Evolutionary conservation across 129 eudicot species (phyloP).

Genomic region (Arctium lappa): DNA sequence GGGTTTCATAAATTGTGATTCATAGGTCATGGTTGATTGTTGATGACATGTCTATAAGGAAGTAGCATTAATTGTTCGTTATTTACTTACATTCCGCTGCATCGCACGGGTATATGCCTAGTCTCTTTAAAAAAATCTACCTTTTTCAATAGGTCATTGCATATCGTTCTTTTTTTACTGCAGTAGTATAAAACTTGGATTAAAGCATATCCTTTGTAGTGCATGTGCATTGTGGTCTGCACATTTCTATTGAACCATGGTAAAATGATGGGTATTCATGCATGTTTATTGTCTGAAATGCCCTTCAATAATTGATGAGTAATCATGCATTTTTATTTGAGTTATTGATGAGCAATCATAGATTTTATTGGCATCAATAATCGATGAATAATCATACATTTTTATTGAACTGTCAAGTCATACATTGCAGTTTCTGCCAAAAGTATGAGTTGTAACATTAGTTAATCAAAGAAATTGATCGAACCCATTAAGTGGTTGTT

Average conservation of each 20-base stretch:
- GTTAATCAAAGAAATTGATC: not conserved
- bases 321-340: not conserved
- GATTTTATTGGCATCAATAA: conserved; percentile 1
- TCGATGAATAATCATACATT: not conserved
- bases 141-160: not conserved
- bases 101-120: no score
- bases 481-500: not conserved
- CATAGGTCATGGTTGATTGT: no score
- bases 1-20: no score
- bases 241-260: not conserved
- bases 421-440: not conserved
- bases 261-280: not conserved
- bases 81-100: no score
- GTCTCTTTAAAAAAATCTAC: no score
- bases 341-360: conserved; percentile 6
- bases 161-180: not conserved
- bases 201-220: not conserved
- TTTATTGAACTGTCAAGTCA: not conserved
- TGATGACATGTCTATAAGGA: no score
- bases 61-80: no score
- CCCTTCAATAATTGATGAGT: not conserved
- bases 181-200: not conserved
- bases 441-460: not conserved
- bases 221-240: not conserved
- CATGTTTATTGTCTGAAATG: conserved; percentile 2